Evolutionary conservation across 768 basidiomycete genomes (phyloP).

Genomic region (Lactarius indigo): DNA sequence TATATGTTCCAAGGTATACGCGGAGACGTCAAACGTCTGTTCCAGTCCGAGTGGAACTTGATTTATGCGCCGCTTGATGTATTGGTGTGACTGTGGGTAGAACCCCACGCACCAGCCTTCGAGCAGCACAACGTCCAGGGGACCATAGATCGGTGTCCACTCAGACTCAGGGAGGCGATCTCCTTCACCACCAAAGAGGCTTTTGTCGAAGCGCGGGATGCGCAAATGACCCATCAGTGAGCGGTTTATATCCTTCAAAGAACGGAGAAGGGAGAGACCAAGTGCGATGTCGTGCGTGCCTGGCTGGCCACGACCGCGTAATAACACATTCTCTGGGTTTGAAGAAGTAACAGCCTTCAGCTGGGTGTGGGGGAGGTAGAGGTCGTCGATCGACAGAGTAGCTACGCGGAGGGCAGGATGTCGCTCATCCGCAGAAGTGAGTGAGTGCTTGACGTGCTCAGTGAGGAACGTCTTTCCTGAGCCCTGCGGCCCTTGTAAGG

Average conservation of each 20-base stretch:
- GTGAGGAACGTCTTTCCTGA: slow-evolving; percentile 88
- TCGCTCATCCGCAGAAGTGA: slow-evolving; percentile 36
- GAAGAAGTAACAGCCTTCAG: slow-evolving; percentile 53
- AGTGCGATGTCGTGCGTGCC: slow-evolving; percentile 86
- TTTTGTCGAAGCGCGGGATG: slow-evolving; percentile 88
- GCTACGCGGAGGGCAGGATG: slow-evolving; percentile 49
- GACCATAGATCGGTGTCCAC: slow-evolving; percentile 43
- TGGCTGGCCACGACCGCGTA: slow-evolving; percentile 85
- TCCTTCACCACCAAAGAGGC: slow-evolving; percentile 72
- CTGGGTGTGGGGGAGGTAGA: slow-evolving; percentile 73
- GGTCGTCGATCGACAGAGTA: slow-evolving; percentile 76
- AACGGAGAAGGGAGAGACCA: slow-evolving; percentile 49
- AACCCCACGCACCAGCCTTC: slow-evolving; percentile 98
- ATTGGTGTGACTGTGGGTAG: slow-evolving; percentile 49
- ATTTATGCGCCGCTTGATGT: slow-evolving; percentile 54
- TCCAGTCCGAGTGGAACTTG: slow-evolving; percentile 33
- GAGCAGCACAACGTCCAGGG: slow-evolving; percentile 78
- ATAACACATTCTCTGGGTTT: slow-evolving; percentile 59
- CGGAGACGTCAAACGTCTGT: slow-evolving; percentile 34
- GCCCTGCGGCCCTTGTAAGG: slow-evolving; percentile 91
- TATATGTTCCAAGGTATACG: slow-evolving; percentile 51
- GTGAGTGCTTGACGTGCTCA: slow-evolving; percentile 43
- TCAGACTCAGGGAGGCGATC: slow-evolving; percentile 57
- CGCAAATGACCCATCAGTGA: slow-evolving; percentile 33
- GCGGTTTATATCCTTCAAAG: slow-evolving; percentile 44